phyloP scores from a whole-genome alignment of 805 yeast genomes.

The Ogataea parapolymorpha region DNA sequence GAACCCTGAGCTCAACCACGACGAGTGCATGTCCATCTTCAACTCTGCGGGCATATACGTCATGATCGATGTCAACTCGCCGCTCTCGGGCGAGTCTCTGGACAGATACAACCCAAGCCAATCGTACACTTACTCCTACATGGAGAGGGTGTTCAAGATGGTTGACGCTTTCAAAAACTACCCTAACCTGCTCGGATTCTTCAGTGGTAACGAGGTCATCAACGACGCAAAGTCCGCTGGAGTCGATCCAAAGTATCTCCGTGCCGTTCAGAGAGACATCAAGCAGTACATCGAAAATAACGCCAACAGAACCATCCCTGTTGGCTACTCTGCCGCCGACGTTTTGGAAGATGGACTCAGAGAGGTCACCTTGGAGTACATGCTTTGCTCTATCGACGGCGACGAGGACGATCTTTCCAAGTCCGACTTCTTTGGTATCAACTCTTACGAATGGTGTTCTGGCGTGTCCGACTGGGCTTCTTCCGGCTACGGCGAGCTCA shows the following conservation, averaged over 20 bases:
- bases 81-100: constrained; percentile 61
- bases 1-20: constrained; percentile 83
- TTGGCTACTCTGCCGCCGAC: constrained; percentile 96
- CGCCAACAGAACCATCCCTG: constrained; percentile 76
- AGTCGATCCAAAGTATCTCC: constrained; percentile 70
- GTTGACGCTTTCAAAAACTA: constrained; percentile 81
- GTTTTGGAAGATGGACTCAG: constrained; percentile 54
- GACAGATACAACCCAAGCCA: constrained; percentile 68
- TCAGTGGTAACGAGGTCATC: constrained; percentile 89
- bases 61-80: constrained; percentile 79
- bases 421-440: constrained; percentile 90
- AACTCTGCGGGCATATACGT: constrained; percentile 91
- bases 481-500: constrained; percentile 67
- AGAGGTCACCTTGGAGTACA: constrained; percentile 69
- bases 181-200: constrained; percentile 83
- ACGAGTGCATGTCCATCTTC: constrained; percentile 85
- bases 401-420: constrained; percentile 56
- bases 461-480: constrained; percentile 60
- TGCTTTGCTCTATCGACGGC: constrained; percentile 73
- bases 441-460: constrained; percentile 96
- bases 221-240: constrained; percentile 66
- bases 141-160: constrained; percentile 78
- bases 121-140: constrained; percentile 66
- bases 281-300: constrained; percentile 71
- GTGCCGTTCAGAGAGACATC: constrained; percentile 92